Evolutionary conservation across 2,329 filamentous ascomycete genomes (phyloP).

Genomic region (Calonectria leucothoes): DNA sequence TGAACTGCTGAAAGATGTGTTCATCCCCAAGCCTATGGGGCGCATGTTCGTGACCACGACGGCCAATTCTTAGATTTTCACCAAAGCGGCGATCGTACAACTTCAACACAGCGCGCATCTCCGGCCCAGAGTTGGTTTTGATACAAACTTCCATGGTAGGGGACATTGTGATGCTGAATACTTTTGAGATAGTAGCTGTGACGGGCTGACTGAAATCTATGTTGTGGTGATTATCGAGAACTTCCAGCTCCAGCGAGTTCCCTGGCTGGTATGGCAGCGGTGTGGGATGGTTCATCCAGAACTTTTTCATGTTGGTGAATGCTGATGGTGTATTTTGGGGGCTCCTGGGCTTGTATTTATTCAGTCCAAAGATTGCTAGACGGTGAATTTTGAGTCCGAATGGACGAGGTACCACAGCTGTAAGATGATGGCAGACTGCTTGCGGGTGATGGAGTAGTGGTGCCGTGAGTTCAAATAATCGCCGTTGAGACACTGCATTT

Average conservation of each 20-base stretch:
- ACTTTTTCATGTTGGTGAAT: too few species aligned
- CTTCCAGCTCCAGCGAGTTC: neutral
- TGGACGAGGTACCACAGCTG: too few species aligned
- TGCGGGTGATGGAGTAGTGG: too few species aligned
- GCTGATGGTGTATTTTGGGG: too few species aligned
- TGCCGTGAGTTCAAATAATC: too few species aligned
- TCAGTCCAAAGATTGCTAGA: too few species aligned
- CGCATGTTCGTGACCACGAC: too few species aligned
- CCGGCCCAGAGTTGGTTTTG: neutral
- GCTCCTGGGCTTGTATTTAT: too few species aligned
- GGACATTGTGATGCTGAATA: neutral
- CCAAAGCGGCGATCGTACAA: conserved; percentile 21
- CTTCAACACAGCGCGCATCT: conserved; percentile 20
- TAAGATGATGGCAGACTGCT: too few species aligned
- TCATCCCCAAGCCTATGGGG: too few species aligned
- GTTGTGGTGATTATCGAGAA: neutral
- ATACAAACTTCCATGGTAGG: neutral
- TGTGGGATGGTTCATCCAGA: neutral
- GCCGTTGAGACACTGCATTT: too few species aligned
- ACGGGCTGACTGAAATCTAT: neutral
- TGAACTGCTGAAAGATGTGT: neutral
- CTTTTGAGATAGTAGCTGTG: neutral
- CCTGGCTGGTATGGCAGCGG: neutral
- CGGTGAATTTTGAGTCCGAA: too few species aligned
- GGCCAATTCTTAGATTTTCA: neutral